phyloP scores from a whole-genome alignment of 106 monocot species.

The Hemerocallis citrina region DNA sequence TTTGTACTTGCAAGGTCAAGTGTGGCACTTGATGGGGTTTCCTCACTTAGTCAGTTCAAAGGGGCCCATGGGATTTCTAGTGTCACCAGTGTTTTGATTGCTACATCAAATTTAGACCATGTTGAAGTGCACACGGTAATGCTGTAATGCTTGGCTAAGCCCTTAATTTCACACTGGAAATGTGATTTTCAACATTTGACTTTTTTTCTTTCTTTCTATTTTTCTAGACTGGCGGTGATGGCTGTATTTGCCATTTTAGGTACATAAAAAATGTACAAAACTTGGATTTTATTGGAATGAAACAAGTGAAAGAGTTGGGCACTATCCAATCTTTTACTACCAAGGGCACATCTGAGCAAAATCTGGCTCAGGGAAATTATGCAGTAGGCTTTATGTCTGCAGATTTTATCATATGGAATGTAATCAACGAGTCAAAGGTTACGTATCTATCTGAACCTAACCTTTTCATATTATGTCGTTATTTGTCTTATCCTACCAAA shows the following conservation, averaged over 20 bases:
- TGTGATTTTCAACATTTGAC: background rate
- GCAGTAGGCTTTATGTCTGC: conserved; percentile 83
- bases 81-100: conserved; percentile 57
- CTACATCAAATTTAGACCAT: conserved; percentile 17
- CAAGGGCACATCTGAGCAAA: conserved; percentile 9
- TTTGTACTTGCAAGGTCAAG: conserved; percentile 8
- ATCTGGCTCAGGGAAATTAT: conserved; percentile 28
- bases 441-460: background rate
- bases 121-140: conserved; percentile 68
- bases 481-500: conserved; percentile 4
- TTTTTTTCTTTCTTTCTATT: background rate
- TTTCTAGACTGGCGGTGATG: conserved; percentile 94
- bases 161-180: background rate
- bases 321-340: conserved; percentile 48
- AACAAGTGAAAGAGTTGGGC: conserved; percentile 80
- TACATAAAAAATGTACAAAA: conserved; percentile 23
- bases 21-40: conserved; percentile 12
- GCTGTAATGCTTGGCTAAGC: conserved; percentile 25
- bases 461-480: background rate
- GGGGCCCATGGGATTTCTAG: conserved; percentile 95
- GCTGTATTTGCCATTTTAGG: conserved; percentile 93
- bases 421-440: conserved; percentile 76
- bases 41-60: conserved; percentile 54
- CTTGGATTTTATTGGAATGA: conserved; percentile 84
- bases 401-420: conserved; percentile 82